Evolutionary conservation across 495 filamentous ascomycete genomes (phyloP).

Genomic region (Talaromyces proteolyticus): DNA sequence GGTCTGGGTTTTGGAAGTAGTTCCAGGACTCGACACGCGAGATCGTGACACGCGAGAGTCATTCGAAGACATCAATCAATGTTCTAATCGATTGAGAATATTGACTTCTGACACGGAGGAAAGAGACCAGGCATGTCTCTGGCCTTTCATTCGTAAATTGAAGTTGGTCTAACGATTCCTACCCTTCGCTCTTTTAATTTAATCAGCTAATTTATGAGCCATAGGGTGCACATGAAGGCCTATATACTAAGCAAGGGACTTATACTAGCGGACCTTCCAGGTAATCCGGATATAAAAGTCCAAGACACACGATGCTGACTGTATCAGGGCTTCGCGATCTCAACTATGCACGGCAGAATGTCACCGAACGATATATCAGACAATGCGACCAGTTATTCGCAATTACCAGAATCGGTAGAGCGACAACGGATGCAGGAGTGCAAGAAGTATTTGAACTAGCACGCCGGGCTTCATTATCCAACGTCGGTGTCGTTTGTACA

Average conservation of each 20-base stretch:
- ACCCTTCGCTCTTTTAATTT: not conserved
- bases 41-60: not conserved
- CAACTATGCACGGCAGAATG: conserved; percentile 21
- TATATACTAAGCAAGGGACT: conserved; percentile 20
- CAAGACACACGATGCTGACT: not conserved
- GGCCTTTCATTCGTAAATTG: conserved; percentile 22
- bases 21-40: not conserved
- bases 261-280: conserved; percentile 27
- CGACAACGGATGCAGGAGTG: conserved; percentile 4
- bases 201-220: not conserved
- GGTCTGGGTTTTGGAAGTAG: not conserved
- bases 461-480: not conserved
- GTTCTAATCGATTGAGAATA: conserved; percentile 1
- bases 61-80: conserved; percentile 4
- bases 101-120: conserved; percentile 3
- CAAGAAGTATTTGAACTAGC: conserved; percentile 4
- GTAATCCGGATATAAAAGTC: conserved; percentile 11
- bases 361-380: conserved; percentile 21
- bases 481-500: conserved; percentile 2
- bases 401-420: conserved; percentile 14
- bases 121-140: conserved; percentile 10
- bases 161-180: conserved; percentile 12
- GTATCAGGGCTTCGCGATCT: conserved; percentile 20
- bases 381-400: conserved; percentile 28
- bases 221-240: conserved; percentile 25